Evolutionary conservation across 768 basidiomycete genomes (phyloP).

Genomic region (Mrakia hoshinonis): DNA sequence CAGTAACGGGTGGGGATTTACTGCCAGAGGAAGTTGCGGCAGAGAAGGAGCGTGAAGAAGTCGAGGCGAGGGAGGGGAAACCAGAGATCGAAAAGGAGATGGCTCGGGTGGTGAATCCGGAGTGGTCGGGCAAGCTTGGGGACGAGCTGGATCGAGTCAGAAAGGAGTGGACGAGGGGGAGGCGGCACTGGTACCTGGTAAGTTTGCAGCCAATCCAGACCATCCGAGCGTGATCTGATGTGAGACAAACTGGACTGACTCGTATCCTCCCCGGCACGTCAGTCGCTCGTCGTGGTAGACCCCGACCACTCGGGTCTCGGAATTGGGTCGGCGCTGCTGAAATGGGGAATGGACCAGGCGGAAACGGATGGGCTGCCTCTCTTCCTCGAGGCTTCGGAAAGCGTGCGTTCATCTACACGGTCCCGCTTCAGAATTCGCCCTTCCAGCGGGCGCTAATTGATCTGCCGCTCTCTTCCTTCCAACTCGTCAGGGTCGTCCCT

Average conservation of each 20-base stretch:
- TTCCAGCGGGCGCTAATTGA: not conserved
- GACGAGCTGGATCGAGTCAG: conserved; percentile 1
- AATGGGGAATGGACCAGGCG: not conserved
- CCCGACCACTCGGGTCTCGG: not conserved
- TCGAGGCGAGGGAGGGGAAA: not conserved
- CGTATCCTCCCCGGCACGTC: not conserved
- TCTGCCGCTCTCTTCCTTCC: not conserved
- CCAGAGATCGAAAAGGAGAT: not conserved
- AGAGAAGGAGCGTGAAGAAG: not conserved
- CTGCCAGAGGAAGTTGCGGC: not conserved
- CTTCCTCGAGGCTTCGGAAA: not conserved
- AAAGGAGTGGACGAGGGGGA: not conserved
- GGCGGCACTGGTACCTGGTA: conserved; percentile 1
- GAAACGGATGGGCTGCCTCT: not conserved
- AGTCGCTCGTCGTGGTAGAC: not conserved
- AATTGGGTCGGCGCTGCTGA: not conserved
- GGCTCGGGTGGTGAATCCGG: not conserved
- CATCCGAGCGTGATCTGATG: too few species aligned
- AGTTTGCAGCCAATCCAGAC: too few species aligned
- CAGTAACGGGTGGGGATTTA: not conserved
- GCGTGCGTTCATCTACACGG: not conserved
- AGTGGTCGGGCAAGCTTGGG: not conserved
- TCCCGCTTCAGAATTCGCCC: not conserved
- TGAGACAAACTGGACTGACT: too few species aligned
- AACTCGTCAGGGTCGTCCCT: not conserved